These are phyloP conservation scores for Liriodendron chinense DNA, from an alignment of 164 flowering plant genomes.

Conservation along the genomic window DNA sequence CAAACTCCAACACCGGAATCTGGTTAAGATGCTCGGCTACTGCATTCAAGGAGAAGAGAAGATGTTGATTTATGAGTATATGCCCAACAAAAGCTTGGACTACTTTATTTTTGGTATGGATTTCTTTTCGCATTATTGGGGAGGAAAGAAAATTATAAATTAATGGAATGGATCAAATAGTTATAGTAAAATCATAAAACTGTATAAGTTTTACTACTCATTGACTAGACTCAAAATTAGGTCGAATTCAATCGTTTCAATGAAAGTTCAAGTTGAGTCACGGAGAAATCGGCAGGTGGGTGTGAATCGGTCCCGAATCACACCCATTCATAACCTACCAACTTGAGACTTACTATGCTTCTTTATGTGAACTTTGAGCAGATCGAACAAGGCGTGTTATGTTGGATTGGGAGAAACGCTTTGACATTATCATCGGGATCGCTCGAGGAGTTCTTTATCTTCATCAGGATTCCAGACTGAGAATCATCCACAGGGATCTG, in stretches of 20 bases:
- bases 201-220: too few species aligned
- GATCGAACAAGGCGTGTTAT: slow-evolving; percentile 33
- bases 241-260: too few species aligned
- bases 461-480: slow-evolving; percentile 69
- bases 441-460: slow-evolving; percentile 84
- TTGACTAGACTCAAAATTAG: too few species aligned
- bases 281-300: too few species aligned
- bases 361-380: slow-evolving; percentile 15
- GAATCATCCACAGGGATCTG: slow-evolving; percentile 73
- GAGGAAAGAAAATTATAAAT: too few species aligned
- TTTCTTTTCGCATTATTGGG: not conserved
- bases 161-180: too few species aligned
- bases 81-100: slow-evolving; percentile 38
- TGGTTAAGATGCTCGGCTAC: slow-evolving; percentile 43
- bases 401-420: slow-evolving; percentile 63
- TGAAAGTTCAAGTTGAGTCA: too few species aligned
- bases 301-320: too few species aligned
- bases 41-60: slow-evolving; percentile 37
- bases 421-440: slow-evolving; percentile 62
- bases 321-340: too few species aligned
- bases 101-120: slow-evolving; percentile 25
- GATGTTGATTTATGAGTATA: slow-evolving; percentile 43
- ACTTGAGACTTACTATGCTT: too few species aligned
- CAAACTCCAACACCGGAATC: slow-evolving; percentile 54
- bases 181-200: too few species aligned